Percentiles rank a stretch among this genome's conserved stretches.
Evolutionary conservation across 331 rosid genomes (phyloP).

Genomic region (Telfairia occidentalis): DNA sequence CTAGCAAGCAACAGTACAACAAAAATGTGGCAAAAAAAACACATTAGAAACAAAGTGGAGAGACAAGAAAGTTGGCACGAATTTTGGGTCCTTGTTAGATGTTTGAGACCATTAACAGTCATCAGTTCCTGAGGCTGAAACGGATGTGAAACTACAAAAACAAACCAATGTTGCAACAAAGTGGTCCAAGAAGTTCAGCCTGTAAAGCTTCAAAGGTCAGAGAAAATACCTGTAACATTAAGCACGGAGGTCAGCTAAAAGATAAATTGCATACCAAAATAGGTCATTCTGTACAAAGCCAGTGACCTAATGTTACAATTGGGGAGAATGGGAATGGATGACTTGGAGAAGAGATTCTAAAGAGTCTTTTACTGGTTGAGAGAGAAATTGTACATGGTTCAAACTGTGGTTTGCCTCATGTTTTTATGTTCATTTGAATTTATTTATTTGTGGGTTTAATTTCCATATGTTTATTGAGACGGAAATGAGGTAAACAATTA

Average conservation of each 20-base stretch:
- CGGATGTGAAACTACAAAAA: conserved; percentile 62
- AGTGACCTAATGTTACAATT: neutral
- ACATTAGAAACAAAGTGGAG: conserved; percentile 15
- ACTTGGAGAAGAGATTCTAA: no score
- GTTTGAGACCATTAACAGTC: conserved; percentile 27
- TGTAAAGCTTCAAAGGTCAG: conserved; percentile 85
- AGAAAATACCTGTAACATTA: conserved; percentile 97
- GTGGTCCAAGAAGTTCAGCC: conserved; percentile 65
- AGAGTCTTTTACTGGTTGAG: no score
- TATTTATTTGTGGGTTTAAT: no score
- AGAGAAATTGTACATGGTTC: no score
- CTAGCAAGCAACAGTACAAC: neutral
- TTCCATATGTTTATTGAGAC: no score
- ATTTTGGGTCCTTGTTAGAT: conserved; percentile 20
- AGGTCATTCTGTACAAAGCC: conserved; percentile 5
- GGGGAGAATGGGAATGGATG: no score
- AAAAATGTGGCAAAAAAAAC: neutral
- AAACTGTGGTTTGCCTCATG: no score
- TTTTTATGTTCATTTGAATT: no score
- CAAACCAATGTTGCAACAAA: conserved; percentile 77
- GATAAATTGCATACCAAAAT: conserved; percentile 14
- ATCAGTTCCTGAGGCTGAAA: conserved; percentile 28
- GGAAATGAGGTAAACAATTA: no score
- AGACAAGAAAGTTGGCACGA: conserved; percentile 15
- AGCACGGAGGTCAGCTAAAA: conserved; percentile 55